A percentile compares a stretch with the other conserved stretches of the same genome.
phyloP scores from a whole-genome alignment of 148 eudicot species.

The Vaccinium darrowii region DNA sequence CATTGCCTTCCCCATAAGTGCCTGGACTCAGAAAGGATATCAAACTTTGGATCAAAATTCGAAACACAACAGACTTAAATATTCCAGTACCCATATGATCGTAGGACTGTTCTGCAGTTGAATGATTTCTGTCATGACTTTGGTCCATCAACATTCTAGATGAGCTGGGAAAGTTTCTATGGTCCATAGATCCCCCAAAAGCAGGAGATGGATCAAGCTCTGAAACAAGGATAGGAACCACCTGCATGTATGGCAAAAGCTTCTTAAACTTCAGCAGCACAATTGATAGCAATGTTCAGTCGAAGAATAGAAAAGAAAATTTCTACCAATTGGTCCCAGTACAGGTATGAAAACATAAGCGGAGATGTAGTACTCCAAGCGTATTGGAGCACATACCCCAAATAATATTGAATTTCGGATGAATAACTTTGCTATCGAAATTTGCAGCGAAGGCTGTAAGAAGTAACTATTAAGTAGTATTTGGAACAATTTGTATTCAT shows the following conservation, averaged over 20 bases:
- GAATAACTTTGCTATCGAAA: neutral
- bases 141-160: slow-evolving; percentile 8
- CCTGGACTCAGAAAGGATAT: neutral
- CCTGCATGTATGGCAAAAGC: neutral
- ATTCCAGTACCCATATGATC: slow-evolving; percentile 24
- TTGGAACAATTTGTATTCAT: neutral
- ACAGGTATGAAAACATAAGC: neutral
- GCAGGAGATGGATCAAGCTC: slow-evolving; percentile 8
- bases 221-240: neutral
- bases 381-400: neutral
- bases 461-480: neutral
- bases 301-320: neutral
- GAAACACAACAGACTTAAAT: neutral
- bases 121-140: slow-evolving; percentile 21
- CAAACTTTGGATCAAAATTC: neutral
- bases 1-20: neutral
- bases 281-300: neutral
- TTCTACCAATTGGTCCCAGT: neutral
- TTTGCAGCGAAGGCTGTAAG: neutral
- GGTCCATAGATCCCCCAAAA: slow-evolving; percentile 18
- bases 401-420: neutral
- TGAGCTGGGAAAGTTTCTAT: slow-evolving; percentile 17
- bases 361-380: neutral
- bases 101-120: slow-evolving; percentile 23
- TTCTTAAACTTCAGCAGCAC: slow-evolving; percentile 11